phyloP scores from a whole-genome alignment of 2,329 filamentous ascomycete species.

The Blastomyces parvus region DNA sequence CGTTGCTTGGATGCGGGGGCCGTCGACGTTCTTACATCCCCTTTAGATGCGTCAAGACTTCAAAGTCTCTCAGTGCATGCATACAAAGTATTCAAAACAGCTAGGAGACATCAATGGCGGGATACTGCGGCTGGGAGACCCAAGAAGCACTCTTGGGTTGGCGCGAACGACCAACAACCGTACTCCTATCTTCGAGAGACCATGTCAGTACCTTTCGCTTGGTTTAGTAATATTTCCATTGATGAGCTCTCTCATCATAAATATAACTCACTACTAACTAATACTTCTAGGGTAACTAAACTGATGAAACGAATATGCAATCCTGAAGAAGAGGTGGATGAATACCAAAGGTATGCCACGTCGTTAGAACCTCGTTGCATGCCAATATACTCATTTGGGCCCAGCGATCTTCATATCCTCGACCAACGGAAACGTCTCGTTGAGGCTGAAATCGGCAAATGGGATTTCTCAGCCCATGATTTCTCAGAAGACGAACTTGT shows the following conservation, averaged over 20 bases:
- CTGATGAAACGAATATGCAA: conserved; percentile 86
- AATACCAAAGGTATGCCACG: conserved; percentile 47
- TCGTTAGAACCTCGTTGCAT: conserved; percentile 11
- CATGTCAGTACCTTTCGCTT: conserved; percentile 46
- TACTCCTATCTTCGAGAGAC: conserved; percentile 84
- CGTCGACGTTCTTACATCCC: conserved; percentile 73
- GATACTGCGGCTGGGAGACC: conserved; percentile 63
- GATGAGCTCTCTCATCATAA: conserved; percentile 10
- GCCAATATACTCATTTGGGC: conserved; percentile 13
- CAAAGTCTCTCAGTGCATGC: conserved; percentile 72
- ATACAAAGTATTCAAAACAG: conserved; percentile 71
- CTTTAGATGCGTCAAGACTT: conserved; percentile 62
- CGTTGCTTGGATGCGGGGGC: conserved; percentile 79
- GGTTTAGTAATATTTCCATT: too few relatives aligned
- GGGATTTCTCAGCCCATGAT: conserved; percentile 83
- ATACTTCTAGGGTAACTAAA: conserved; percentile 55
- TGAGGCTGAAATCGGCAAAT: conserved; percentile 60
- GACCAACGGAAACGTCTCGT: conserved; percentile 57
- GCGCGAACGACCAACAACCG: conserved; percentile 71
- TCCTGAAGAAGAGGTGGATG: conserved; percentile 52
- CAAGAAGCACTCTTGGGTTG: conserved; percentile 85
- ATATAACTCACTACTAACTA: not conserved
- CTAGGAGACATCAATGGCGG: conserved; percentile 60
- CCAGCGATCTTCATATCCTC: conserved; percentile 56
- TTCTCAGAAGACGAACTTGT: conserved; percentile 86